Conservation (phyloP, 352 stramenopile species). For the Thraustochytrium striatum region DNA sequence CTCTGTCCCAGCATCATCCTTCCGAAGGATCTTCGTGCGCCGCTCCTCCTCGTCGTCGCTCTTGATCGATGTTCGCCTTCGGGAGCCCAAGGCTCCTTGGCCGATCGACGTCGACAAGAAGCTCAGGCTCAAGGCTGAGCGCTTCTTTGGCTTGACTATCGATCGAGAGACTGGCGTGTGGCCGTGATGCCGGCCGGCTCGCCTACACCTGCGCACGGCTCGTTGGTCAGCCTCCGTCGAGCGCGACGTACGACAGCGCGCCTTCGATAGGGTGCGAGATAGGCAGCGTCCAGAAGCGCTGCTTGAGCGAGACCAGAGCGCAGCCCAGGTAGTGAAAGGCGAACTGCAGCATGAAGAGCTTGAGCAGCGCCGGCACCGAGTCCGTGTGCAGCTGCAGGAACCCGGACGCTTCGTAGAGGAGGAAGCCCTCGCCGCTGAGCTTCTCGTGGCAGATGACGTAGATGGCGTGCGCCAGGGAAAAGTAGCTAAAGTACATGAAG, state of each 20-base stretch:
- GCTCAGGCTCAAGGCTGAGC: too few relatives aligned
- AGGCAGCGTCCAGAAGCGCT: not conserved
- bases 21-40: too few relatives aligned
- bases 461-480: not conserved
- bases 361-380: not conserved
- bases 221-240: too few relatives aligned
- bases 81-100: too few relatives aligned
- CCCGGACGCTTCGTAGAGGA: not conserved
- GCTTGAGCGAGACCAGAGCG: not conserved
- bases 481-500: not conserved
- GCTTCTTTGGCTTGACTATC: too few relatives aligned
- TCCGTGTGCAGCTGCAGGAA: not conserved
- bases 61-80: too few relatives aligned
- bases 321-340: not conserved
- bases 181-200: too few relatives aligned
- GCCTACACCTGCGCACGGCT: too few relatives aligned
- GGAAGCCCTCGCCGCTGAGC: not conserved
- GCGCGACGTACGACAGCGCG: too few relatives aligned
- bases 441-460: not conserved
- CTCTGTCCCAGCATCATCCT: not conserved
- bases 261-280: not conserved
- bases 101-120: too few relatives aligned
- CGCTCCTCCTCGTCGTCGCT: too few relatives aligned
- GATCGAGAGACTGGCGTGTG: too few relatives aligned
- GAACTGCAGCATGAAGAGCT: not conserved